phyloP scores from a whole-genome alignment of 2,329 filamentous ascomycete species.

The Albophoma yamanashiensis region DNA sequence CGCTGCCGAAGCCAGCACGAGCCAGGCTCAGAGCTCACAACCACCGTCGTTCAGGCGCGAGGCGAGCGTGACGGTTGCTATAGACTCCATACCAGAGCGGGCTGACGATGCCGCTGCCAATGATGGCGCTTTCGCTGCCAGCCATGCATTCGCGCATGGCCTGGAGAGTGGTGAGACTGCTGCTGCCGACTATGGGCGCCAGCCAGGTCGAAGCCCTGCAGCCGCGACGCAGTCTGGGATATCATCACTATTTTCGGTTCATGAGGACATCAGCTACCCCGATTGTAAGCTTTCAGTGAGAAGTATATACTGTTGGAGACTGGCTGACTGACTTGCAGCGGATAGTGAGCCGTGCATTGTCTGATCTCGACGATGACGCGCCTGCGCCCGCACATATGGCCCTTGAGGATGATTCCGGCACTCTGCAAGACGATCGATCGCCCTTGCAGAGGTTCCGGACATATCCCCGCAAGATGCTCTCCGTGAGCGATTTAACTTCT shows the following conservation, averaged over 20 bases:
- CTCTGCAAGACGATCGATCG: conserved; percentile 24
- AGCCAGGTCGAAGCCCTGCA: background rate
- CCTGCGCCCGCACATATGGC: conserved; percentile 5
- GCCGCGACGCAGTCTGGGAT: background rate
- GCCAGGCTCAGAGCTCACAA: background rate
- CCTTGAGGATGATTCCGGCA: background rate
- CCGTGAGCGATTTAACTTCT: conserved; percentile 78
- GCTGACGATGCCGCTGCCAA: conserved; percentile 1
- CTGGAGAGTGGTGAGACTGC: background rate
- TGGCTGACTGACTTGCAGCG: conserved; percentile 56
- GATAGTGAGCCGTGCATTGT: conserved; percentile 44
- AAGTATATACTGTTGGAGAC: background rate
- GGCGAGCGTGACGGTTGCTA: conserved; percentile 1
- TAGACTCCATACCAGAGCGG: conserved; percentile 13
- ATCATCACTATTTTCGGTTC: conserved; percentile 3
- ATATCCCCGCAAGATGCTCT: conserved; percentile 66
- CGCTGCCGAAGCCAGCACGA: conserved; percentile 10
- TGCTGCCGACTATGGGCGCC: background rate
- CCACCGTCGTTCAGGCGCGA: background rate
- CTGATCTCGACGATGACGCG: conserved; percentile 8
- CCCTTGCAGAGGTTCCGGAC: conserved; percentile 73
- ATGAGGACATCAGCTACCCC: conserved; percentile 32
- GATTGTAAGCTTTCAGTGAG: conserved; percentile 35
- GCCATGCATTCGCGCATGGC: background rate
- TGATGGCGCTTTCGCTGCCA: background rate